Conservation (phyloP, 257 asterid genomes). For the Nicotiana knightiana region DNA sequence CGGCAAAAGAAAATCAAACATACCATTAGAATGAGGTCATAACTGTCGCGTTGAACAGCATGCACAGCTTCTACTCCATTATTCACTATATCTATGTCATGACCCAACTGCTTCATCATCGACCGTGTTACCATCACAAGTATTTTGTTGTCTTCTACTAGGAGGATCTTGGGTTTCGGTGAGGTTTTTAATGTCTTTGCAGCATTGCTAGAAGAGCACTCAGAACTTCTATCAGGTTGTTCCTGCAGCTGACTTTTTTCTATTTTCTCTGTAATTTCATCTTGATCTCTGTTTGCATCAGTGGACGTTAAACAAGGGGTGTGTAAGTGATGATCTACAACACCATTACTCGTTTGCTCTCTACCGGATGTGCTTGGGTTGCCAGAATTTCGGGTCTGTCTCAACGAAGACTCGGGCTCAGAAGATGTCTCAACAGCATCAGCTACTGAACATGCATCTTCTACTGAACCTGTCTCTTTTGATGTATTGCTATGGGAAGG, state of each 20-base stretch:
- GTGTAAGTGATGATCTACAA: slow-evolving; percentile 12
- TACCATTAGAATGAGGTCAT: slow-evolving; percentile 79
- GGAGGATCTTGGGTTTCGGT: slow-evolving; percentile 63
- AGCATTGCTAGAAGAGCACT: slow-evolving; percentile 42
- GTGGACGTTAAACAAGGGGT: slow-evolving; percentile 15
- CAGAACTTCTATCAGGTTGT: slow-evolving; percentile 23
- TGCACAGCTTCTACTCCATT: slow-evolving; percentile 77
- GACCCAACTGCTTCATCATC: slow-evolving; percentile 85
- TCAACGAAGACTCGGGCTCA: slow-evolving; percentile 19
- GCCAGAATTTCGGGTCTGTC: slow-evolving; percentile 16
- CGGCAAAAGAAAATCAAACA: not conserved
- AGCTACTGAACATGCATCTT: slow-evolving; percentile 38
- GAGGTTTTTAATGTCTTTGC: slow-evolving; percentile 23
- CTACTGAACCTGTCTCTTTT: slow-evolving; percentile 38
- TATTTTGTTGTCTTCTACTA: slow-evolving; percentile 80
- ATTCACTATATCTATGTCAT: slow-evolving; percentile 48
- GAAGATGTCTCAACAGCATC: slow-evolving; percentile 33
- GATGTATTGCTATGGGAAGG: slow-evolving; percentile 29
- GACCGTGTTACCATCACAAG: slow-evolving; percentile 76
- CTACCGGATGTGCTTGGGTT: slow-evolving; percentile 14
- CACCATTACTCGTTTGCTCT: slow-evolving; percentile 11
- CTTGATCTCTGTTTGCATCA: slow-evolving; percentile 6
- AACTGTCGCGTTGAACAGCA: slow-evolving; percentile 47
- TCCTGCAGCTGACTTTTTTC: slow-evolving; percentile 22
- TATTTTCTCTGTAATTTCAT: slow-evolving; percentile 23